phyloP scores from a whole-genome alignment of 768 basidiomycete genomes.

The Sistotremastrum niveocremeum region DNA sequence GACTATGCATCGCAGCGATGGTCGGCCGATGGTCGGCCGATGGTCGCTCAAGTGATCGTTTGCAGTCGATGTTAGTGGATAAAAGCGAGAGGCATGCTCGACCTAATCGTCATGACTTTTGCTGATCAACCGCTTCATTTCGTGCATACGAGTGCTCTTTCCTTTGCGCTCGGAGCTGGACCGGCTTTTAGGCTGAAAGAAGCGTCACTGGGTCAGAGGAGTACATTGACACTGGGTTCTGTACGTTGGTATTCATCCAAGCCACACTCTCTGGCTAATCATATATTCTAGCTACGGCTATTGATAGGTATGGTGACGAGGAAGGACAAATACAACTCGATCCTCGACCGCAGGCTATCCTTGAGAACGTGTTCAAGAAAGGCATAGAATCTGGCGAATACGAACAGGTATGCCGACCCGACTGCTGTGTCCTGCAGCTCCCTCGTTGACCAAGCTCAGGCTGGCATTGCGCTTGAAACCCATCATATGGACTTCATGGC shows the following conservation, averaged over 20 bases:
- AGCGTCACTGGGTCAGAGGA: slow-evolving; percentile 56
- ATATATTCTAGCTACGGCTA: slow-evolving; percentile 89
- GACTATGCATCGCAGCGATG: too few relatives aligned
- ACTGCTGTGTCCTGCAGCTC: not conserved
- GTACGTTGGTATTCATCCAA: slow-evolving; percentile 34
- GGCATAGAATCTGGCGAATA: slow-evolving; percentile 84
- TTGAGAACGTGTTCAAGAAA: slow-evolving; percentile 77
- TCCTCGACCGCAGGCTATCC: slow-evolving; percentile 63
- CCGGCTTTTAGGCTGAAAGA: slow-evolving; percentile 66
- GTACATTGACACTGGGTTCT: slow-evolving; percentile 89
- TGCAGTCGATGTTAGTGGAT: too few relatives aligned
- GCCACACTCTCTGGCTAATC: too few relatives aligned
- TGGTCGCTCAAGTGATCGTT: too few relatives aligned
- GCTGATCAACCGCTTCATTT: too few relatives aligned
- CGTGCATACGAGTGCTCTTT: too few relatives aligned
- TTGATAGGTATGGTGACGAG: slow-evolving; percentile 80
- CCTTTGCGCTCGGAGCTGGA: slow-evolving; percentile 88
- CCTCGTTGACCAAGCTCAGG: slow-evolving; percentile 37
- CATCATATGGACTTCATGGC: slow-evolving; percentile 78
- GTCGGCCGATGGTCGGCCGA: too few relatives aligned
- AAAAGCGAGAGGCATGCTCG: too few relatives aligned
- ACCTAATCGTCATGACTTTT: too few relatives aligned
- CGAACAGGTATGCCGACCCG: slow-evolving; percentile 62
- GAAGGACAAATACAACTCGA: slow-evolving; percentile 66
- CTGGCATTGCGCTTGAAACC: slow-evolving; percentile 90